Conservation (phyloP, 192 early-diverging fungal species). For the Umbelopsis vinacea region DNA sequence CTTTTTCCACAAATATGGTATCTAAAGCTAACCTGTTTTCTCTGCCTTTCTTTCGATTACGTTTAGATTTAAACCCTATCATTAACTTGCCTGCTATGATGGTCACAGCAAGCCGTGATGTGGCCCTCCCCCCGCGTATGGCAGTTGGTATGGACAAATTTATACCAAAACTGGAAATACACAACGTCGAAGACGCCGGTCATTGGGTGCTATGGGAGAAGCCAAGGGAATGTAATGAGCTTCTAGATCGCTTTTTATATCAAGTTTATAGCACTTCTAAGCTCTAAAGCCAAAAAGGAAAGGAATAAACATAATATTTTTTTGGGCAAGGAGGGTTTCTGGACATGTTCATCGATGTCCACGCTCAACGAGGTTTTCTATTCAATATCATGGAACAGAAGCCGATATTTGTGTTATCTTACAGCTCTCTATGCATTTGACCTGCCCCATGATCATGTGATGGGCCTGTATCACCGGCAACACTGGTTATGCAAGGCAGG, state of each 20-base stretch:
- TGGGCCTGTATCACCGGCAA: too few species aligned
- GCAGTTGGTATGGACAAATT: conserved; percentile 30
- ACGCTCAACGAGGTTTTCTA: too few species aligned
- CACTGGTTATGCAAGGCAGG: too few species aligned
- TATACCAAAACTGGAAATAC: conserved; percentile 35
- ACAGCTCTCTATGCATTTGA: too few species aligned
- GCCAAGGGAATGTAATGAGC: conserved; percentile 31
- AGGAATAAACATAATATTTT: not conserved
- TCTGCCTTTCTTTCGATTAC: too few species aligned
- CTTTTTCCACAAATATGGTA: too few species aligned
- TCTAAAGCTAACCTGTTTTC: too few species aligned
- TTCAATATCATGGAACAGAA: too few species aligned
- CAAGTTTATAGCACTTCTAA: conserved; percentile 25
- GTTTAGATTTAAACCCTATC: conserved; percentile 25
- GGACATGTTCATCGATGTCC: too few species aligned
- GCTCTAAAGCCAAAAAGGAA: not conserved
- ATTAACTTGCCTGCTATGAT: conserved; percentile 35
- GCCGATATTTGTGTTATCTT: too few species aligned
- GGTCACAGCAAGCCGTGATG: conserved; percentile 38
- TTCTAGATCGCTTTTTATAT: conserved; percentile 29
- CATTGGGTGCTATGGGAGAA: conserved; percentile 47
- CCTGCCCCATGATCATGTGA: too few species aligned
- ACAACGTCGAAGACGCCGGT: conserved; percentile 31
- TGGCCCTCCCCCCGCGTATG: conserved; percentile 41
- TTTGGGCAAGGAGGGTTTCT: too few species aligned